Percentiles rank a stretch among this genome's conserved stretches.
Conservation (phyloP, 768 basidiomycete species). For the Roridomyces roridus region DNA sequence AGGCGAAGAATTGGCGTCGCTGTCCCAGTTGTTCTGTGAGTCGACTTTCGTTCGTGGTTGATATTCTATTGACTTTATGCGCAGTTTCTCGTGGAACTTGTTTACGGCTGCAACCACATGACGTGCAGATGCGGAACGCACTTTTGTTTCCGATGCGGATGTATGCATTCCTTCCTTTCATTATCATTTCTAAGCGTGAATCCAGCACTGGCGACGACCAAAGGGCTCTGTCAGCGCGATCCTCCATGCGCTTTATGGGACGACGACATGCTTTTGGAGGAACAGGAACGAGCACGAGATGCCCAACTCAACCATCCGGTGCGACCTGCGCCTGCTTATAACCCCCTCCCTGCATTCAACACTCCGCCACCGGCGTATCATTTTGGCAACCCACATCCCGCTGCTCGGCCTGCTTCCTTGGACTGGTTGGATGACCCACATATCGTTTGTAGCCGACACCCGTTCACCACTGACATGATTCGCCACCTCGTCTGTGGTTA, state of each 20-base stretch:
- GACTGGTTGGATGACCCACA: slow-evolving; percentile 31
- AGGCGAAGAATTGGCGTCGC: slow-evolving; percentile 47
- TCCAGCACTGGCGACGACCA: slow-evolving; percentile 23
- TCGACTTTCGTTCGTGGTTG: not conserved
- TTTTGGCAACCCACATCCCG: not conserved
- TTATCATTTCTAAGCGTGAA: slow-evolving; percentile 2
- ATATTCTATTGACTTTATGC: not conserved
- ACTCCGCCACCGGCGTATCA: slow-evolving; percentile 1
- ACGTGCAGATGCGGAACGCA: slow-evolving; percentile 41
- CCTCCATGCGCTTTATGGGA: slow-evolving; percentile 46
- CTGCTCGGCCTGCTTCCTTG: slow-evolving; percentile 2
- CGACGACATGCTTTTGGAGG: slow-evolving; percentile 41
- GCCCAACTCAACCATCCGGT: slow-evolving; percentile 11
- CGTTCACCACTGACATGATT: slow-evolving; percentile 32
- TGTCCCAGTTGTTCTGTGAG: slow-evolving; percentile 39
- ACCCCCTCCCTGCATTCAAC: slow-evolving; percentile 14
- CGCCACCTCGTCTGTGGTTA: slow-evolving; percentile 32
- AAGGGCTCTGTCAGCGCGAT: slow-evolving; percentile 34
- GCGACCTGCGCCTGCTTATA: not conserved
- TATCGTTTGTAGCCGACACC: slow-evolving; percentile 25
- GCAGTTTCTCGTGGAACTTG: slow-evolving; percentile 33
- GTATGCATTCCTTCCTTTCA: slow-evolving; percentile 27
- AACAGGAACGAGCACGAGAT: slow-evolving; percentile 34
- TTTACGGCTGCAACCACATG: slow-evolving; percentile 47
- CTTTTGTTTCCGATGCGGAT: slow-evolving; percentile 50